These are phyloP conservation scores for Solanum appendiculatum DNA, from an alignment of 257 asterid genomes.

Conservation along the genomic window DNA sequence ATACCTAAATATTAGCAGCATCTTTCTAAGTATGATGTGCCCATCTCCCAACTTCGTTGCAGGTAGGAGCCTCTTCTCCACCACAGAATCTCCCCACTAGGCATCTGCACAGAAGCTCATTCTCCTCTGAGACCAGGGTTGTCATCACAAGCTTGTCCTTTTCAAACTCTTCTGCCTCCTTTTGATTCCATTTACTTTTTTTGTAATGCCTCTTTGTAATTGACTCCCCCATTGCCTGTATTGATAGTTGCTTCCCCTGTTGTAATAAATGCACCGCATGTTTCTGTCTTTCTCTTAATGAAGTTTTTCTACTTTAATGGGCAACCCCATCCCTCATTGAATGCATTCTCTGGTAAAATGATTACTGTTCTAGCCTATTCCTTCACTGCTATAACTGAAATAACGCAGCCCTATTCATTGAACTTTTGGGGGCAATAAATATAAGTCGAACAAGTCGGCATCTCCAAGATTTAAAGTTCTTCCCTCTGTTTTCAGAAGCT, in stretches of 20 bases:
- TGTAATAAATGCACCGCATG: not conserved
- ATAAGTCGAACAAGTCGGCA: not conserved
- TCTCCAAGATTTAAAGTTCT: not conserved
- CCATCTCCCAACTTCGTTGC: not conserved
- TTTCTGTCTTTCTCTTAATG: not conserved
- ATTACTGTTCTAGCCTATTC: not conserved
- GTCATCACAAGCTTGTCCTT: not conserved
- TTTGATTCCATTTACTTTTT: not conserved
- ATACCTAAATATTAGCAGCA: not conserved
- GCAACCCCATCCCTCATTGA: not conserved
- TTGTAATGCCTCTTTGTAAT: not conserved
- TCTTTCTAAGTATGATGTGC: not conserved
- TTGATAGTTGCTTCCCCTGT: not conserved
- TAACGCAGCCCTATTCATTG: not conserved
- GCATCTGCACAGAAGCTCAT: not conserved
- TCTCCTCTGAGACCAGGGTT: not conserved
- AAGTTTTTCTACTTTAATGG: not conserved
- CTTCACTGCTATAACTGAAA: not conserved
- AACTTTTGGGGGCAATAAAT: not conserved
- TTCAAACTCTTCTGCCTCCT: not conserved
- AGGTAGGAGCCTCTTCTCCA: not conserved
- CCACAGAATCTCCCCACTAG: not conserved
- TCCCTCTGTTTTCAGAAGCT: not conserved
- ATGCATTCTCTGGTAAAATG: not conserved
- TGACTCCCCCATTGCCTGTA: not conserved